Conservation (phyloP, 495 filamentous ascomycete genomes). For the Podospora fimiseda region DNA sequence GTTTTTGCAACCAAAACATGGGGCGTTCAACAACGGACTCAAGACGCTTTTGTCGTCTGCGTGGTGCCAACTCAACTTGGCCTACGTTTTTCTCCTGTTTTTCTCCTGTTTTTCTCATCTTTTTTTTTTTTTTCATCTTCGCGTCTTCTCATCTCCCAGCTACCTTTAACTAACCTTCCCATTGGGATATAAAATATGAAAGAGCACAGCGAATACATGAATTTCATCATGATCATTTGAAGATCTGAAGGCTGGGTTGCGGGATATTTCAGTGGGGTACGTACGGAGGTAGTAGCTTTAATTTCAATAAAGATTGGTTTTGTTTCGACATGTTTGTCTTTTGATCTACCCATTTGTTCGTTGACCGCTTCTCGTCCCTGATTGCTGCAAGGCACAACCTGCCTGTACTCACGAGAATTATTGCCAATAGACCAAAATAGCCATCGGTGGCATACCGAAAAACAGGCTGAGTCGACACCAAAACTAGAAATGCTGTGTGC, state of each 20-base stretch:
- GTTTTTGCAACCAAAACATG: conserved; percentile 81
- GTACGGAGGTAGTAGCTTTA: too few relatives aligned
- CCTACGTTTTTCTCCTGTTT: conserved; percentile 38
- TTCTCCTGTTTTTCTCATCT: conserved; percentile 12
- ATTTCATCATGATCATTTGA: not conserved
- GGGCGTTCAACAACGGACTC: conserved; percentile 72
- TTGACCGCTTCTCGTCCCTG: not conserved
- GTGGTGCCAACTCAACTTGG: conserved; percentile 66
- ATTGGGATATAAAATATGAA: not conserved
- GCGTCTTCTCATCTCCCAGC: not conserved
- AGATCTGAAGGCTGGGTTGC: too few relatives aligned
- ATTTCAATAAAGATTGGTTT: too few relatives aligned
- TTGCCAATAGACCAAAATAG: too few relatives aligned
- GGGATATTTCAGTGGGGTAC: not conserved
- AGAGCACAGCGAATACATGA: not conserved
- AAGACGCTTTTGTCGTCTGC: conserved; percentile 59
- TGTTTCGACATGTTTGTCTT: too few relatives aligned
- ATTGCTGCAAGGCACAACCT: not conserved
- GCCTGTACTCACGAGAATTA: too few relatives aligned
- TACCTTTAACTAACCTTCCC: not conserved
- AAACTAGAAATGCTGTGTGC: not conserved
- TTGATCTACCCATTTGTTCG: too few relatives aligned
- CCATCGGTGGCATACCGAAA: not conserved
- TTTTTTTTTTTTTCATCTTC: conserved; percentile 4
- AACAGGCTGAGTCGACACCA: not conserved